Evolutionary conservation across 768 basidiomycete species (phyloP).

Genomic region (Xerocomellus chrysenteron): DNA sequence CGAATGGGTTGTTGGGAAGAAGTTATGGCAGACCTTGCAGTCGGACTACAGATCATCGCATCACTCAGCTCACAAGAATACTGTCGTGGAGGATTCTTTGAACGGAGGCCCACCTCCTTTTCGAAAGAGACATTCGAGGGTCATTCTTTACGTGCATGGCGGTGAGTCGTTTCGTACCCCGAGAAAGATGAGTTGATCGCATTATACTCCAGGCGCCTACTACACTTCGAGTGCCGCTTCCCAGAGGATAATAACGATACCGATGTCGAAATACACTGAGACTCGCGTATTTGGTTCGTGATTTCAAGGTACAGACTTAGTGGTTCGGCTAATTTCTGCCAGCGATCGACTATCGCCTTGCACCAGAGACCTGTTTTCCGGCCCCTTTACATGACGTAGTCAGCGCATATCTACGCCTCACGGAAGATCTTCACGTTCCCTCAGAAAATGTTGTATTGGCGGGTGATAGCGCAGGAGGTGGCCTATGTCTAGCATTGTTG

Average conservation of each 20-base stretch:
- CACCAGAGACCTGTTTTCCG: slow-evolving; percentile 93
- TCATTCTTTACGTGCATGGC: slow-evolving; percentile 93
- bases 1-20: slow-evolving; percentile 96
- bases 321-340: slow-evolving; percentile 10
- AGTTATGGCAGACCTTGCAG: slow-evolving; percentile 86
- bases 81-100: slow-evolving; percentile 16
- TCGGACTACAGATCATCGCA: slow-evolving; percentile 68
- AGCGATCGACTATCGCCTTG: slow-evolving; percentile 94
- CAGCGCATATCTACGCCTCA: slow-evolving; percentile 80
- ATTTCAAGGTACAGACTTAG: neutral
- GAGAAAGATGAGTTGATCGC: slow-evolving; percentile 2
- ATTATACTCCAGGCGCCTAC: slow-evolving; percentile 67
- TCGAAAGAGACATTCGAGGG: slow-evolving; percentile 61
- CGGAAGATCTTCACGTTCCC: slow-evolving; percentile 86
- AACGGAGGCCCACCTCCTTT: slow-evolving; percentile 9
- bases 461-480: slow-evolving; percentile 95
- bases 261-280: slow-evolving; percentile 83
- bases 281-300: slow-evolving; percentile 80
- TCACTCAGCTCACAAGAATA: slow-evolving; percentile 21
- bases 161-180: slow-evolving; percentile 47
- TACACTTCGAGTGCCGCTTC: slow-evolving; percentile 90
- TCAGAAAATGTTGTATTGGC: slow-evolving; percentile 86
- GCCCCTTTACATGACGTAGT: slow-evolving; percentile 87
- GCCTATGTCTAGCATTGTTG: slow-evolving; percentile 76
- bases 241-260: slow-evolving; percentile 87